Evolutionary conservation across 148 eudicot genomes (phyloP).

Genomic region (Spergularia bocconei): DNA sequence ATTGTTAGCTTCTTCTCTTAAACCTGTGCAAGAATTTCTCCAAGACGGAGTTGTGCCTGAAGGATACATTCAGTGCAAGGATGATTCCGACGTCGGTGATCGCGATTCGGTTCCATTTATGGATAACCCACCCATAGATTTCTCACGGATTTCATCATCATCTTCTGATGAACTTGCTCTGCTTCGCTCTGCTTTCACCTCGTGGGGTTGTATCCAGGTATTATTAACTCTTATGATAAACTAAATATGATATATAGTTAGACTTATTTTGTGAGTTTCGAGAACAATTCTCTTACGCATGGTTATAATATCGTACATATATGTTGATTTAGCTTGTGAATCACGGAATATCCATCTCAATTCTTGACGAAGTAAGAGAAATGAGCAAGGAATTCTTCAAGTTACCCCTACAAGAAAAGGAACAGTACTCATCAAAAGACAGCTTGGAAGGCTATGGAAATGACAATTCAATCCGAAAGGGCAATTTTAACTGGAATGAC

Average conservation of each 20-base stretch:
- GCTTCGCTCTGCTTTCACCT: conserved; percentile 44
- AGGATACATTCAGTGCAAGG: not conserved
- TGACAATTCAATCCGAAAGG: conserved; percentile 21
- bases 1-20: not conserved
- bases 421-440: conserved; percentile 20
- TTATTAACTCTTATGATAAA: no score
- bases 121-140: conserved; percentile 7
- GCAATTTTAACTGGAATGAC: conserved; percentile 37
- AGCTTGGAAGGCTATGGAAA: conserved; percentile 43
- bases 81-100: not conserved
- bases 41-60: not conserved
- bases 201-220: conserved; percentile 33
- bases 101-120: not conserved
- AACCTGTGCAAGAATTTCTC: conserved; percentile 12
- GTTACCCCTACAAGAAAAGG: conserved; percentile 40
- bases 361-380: conserved; percentile 38
- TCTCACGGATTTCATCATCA: not conserved
- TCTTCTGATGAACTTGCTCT: conserved; percentile 31
- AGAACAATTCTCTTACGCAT: no score
- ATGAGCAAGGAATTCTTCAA: conserved; percentile 36
- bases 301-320: no score
- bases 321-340: conserved; percentile 29
- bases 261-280: no score
- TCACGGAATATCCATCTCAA: conserved; percentile 35
- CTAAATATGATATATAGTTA: no score